Evolutionary conservation across 805 yeast genomes (phyloP), one percentile per base, ranked within the genome.

Genomic region (Spathaspora girioi): DNA sequence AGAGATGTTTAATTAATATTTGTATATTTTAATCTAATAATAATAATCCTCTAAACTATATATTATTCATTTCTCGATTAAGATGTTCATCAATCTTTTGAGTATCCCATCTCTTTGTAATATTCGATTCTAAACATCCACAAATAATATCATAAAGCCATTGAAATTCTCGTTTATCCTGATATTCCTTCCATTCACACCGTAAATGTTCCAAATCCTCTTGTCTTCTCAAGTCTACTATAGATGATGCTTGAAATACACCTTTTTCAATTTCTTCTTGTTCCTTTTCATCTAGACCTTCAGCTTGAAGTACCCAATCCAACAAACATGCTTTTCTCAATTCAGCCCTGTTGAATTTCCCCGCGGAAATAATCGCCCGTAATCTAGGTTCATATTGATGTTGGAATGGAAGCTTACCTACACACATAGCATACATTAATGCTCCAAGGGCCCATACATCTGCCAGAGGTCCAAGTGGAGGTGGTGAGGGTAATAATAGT

Each of bases 371-470:
- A 73, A 83, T 78, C 11, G 87, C 81, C 41, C 89, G 77, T 54
- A 92, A 71, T 55, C 91, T 73, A 10, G 96, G 96, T 59, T 88
- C 91, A 64, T 84, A 87, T n/a, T 80, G 80, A 63, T 91, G 96
- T 53, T 82, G 83, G 69, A 92, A 92, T 0, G 97, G 97, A 47
- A 92, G 66, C 55, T 77, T 80, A 0, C 96, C 92, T 20, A 82
- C 78, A 27, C 84, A 67, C 81, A 90, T 79, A 1, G 96, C 83
- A 65, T 81, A 91, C 3, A 86, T 59, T 55, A 87, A 69, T 0
- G 91, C 88, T 3, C 97, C 98, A 44, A 88, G 76, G 0, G 97
- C 96, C 97, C 97, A 92, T 5, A 89, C 78, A 68, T 92, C 98
- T 1, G 92, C 85, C 40, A 81, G 70, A 1, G 88, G 84, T 2